These are phyloP conservation scores for Calvatia gigantea DNA, from an alignment of 768 basidiomycete species.

Conservation along the genomic window DNA sequence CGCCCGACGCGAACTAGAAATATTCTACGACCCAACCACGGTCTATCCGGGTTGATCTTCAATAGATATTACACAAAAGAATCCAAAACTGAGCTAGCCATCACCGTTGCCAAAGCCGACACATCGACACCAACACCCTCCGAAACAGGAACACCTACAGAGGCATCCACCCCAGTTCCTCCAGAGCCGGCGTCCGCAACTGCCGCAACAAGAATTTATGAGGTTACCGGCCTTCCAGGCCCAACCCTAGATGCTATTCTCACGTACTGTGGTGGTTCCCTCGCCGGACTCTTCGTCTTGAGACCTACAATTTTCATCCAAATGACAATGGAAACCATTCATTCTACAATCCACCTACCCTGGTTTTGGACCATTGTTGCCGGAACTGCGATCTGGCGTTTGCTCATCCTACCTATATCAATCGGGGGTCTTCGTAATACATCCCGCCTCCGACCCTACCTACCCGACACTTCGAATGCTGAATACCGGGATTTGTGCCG, in stretches of 20 bases:
- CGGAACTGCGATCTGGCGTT: slow-evolving; percentile 59
- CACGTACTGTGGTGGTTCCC: slow-evolving; percentile 65
- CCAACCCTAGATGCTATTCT: slow-evolving; percentile 23
- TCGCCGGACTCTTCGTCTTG: slow-evolving; percentile 63
- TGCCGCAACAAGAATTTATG: background rate
- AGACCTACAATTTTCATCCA: slow-evolving; percentile 61
- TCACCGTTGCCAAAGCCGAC: background rate
- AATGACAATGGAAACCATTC: slow-evolving; percentile 63
- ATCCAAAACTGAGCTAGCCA: slow-evolving; percentile 1
- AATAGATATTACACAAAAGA: slow-evolving; percentile 10
- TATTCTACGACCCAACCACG: background rate
- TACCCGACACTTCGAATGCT: slow-evolving; percentile 46
- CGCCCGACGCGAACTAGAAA: background rate
- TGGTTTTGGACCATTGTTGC: slow-evolving; percentile 84
- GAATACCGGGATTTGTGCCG: slow-evolving; percentile 39
- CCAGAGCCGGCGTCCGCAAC: background rate
- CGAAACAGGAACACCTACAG: background rate
- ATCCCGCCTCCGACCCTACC: slow-evolving; percentile 57
- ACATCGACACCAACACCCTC: background rate
- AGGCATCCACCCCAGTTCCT: background rate
- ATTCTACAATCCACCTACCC: slow-evolving; percentile 66
- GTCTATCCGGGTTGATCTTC: background rate
- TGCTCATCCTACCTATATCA: slow-evolving; percentile 56
- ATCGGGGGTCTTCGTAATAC: slow-evolving; percentile 55
- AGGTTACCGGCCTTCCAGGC: slow-evolving; percentile 13